Conservation (phyloP, 352 stramenopile species). For the Pythium angustatum region DNA sequence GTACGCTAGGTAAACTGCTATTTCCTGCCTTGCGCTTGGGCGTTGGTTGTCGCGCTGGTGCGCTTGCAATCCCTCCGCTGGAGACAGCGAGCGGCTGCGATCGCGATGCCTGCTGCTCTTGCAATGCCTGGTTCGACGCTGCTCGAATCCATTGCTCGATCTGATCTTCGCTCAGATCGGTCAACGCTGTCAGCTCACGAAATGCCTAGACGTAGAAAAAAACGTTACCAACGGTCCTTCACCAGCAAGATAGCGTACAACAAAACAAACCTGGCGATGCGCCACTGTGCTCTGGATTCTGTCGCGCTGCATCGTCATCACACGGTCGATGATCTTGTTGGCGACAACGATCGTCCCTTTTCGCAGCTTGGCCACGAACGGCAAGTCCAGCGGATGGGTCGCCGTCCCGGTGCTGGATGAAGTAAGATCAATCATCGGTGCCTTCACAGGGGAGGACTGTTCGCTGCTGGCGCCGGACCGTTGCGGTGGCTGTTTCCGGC, state of each 20-base stretch:
- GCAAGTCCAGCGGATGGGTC: constrained; percentile 45
- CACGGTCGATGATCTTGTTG: constrained; percentile 51
- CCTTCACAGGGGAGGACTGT: constrained; percentile 35
- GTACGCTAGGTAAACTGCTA: constrained; percentile 1
- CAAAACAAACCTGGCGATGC: constrained; percentile 40
- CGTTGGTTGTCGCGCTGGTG: constrained; percentile 40
- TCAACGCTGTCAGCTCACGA: constrained; percentile 54
- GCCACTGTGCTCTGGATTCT: constrained; percentile 43
- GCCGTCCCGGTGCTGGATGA: constrained; percentile 25
- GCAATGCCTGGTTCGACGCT: constrained; percentile 19
- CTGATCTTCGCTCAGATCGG: constrained; percentile 55
- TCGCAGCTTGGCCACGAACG: constrained; percentile 49
- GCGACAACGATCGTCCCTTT: constrained; percentile 42
- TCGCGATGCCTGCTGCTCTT: constrained; percentile 28
- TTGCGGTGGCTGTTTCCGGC: constrained; percentile 43
- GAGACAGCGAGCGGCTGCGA: constrained; percentile 19
- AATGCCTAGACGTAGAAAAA: constrained; percentile 38
- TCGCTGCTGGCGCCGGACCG: constrained; percentile 36
- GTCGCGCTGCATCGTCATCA: constrained; percentile 56
- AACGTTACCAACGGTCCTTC: neutral
- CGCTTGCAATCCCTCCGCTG: neutral
- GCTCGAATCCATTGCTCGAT: constrained; percentile 65
- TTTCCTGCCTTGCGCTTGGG: constrained; percentile 48
- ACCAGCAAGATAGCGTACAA: neutral
- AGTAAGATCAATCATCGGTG: constrained; percentile 12